Conservation (phyloP, 768 basidiomycete species). For the Mycena olivaceomarginata region DNA sequence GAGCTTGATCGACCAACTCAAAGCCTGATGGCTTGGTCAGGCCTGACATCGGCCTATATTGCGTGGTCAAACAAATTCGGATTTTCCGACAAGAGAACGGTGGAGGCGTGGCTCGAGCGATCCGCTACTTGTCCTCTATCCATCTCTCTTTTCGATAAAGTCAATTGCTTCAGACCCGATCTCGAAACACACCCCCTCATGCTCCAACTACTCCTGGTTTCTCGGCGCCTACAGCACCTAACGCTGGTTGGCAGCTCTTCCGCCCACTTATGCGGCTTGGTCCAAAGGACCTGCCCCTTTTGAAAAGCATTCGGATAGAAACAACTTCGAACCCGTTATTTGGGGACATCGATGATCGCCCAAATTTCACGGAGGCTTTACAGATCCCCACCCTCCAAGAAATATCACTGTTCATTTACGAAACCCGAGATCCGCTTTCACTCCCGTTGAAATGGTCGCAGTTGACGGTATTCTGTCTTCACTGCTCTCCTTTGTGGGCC, state of each 20-base stretch:
- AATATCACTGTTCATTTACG: background rate
- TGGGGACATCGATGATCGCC: background rate
- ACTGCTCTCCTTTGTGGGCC: background rate
- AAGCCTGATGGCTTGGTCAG: no score
- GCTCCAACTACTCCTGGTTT: background rate
- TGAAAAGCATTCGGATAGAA: background rate
- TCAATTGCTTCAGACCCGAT: no score
- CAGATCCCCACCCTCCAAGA: background rate
- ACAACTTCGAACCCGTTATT: background rate
- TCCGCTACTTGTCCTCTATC: slow-evolving; percentile 9
- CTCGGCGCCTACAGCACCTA: background rate
- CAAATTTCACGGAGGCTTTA: background rate
- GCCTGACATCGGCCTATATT: no score
- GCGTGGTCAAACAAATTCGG: no score
- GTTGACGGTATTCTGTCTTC: background rate
- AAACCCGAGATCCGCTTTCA: background rate
- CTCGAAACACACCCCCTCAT: background rate
- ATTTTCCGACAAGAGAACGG: no score
- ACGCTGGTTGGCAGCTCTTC: background rate
- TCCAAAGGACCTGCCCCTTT: slow-evolving; percentile 2
- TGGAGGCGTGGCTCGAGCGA: slow-evolving; percentile 4
- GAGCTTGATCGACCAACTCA: no score
- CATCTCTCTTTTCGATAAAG: background rate
- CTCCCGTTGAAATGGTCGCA: slow-evolving; percentile 17
- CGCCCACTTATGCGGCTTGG: background rate